Percentiles rank a stretch among this genome's conserved stretches.
These are phyloP conservation scores for Blastosporella zonata DNA, from an alignment of 1,284 basidiomycete genomes.

Conservation along the genomic window DNA sequence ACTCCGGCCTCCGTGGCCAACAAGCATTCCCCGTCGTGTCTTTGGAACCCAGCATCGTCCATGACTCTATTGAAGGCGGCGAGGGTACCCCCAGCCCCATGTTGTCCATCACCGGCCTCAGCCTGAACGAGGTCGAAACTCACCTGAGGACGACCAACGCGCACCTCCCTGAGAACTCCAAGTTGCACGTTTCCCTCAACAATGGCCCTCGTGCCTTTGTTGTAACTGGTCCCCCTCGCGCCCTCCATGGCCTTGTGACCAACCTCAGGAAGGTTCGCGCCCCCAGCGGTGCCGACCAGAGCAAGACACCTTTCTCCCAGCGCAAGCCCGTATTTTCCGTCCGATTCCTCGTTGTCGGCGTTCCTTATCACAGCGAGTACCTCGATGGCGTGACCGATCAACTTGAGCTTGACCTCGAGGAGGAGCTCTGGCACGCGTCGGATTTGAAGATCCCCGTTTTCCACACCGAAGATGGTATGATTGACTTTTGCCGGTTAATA, in stretches of 20 bases:
- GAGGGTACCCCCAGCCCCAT: constrained; percentile 94
- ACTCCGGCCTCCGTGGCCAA: constrained; percentile 90
- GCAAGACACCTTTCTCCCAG: constrained; percentile 91
- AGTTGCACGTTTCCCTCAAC: constrained; percentile 84
- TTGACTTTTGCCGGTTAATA: constrained; percentile 8
- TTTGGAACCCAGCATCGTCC: constrained; percentile 84
- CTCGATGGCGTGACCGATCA: constrained; percentile 77
- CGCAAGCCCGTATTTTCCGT: constrained; percentile 92
- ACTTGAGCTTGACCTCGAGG: constrained; percentile 71
- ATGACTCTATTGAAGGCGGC: constrained; percentile 87
- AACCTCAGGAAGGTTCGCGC: constrained; percentile 89
- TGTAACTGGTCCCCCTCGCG: constrained; percentile 88
- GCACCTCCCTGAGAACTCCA: constrained; percentile 76
- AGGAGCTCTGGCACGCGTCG: constrained; percentile 78
- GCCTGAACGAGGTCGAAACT: constrained; percentile 73
- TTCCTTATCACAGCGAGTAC: constrained; percentile 94
- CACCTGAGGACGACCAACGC: constrained; percentile 89
- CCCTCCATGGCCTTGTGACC: constrained; percentile 92
- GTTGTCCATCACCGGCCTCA: constrained; percentile 86
- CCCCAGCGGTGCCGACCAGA: constrained; percentile 86
- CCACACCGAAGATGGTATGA: constrained; percentile 88
- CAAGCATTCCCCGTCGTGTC: constrained; percentile 93
- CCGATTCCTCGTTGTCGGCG: constrained; percentile 91
- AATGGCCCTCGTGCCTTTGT: constrained; percentile 93
- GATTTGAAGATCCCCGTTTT: constrained; percentile 86